Evolutionary conservation across 805 yeast species (phyloP).

Genomic region (Grigorovia yakushimaensis): DNA sequence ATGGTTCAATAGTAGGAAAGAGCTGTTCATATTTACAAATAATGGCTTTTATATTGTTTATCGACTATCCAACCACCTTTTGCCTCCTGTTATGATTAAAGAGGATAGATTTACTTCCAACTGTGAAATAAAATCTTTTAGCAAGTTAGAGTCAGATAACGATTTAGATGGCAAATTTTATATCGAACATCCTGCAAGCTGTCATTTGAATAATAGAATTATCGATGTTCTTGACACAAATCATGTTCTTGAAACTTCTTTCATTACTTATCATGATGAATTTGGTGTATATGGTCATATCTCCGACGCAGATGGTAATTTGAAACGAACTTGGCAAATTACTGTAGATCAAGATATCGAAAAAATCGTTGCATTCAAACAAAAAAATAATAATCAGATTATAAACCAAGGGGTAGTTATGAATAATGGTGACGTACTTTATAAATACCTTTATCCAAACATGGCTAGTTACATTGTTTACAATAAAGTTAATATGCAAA

Average conservation of each 20-base stretch:
- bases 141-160: slow-evolving; percentile 3
- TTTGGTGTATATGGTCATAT: slow-evolving; percentile 19
- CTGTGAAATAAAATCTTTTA: not conserved
- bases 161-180: slow-evolving; percentile 6
- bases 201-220: slow-evolving; percentile 7
- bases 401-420: slow-evolving; percentile 61
- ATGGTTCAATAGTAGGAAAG: slow-evolving; percentile 10
- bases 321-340: slow-evolving; percentile 33
- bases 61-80: not conserved
- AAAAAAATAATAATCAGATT: slow-evolving; percentile 33
- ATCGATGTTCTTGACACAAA: slow-evolving; percentile 3
- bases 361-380: slow-evolving; percentile 32
- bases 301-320: slow-evolving; percentile 12
- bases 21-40: slow-evolving; percentile 18
- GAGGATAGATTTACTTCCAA: not conserved
- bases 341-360: slow-evolving; percentile 22
- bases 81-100: slow-evolving; percentile 3
- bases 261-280: slow-evolving; percentile 15
- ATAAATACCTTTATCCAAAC: slow-evolving; percentile 77
- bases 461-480: slow-evolving; percentile 42
- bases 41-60: slow-evolving; percentile 19
- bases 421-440: slow-evolving; percentile 62
- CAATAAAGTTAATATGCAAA: slow-evolving; percentile 17
- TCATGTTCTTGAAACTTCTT: slow-evolving; percentile 3
- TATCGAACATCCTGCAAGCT: slow-evolving; percentile 4